Evolutionary conservation across 1,284 basidiomycete genomes (phyloP).

Genomic region (Entoloma clypeatum): DNA sequence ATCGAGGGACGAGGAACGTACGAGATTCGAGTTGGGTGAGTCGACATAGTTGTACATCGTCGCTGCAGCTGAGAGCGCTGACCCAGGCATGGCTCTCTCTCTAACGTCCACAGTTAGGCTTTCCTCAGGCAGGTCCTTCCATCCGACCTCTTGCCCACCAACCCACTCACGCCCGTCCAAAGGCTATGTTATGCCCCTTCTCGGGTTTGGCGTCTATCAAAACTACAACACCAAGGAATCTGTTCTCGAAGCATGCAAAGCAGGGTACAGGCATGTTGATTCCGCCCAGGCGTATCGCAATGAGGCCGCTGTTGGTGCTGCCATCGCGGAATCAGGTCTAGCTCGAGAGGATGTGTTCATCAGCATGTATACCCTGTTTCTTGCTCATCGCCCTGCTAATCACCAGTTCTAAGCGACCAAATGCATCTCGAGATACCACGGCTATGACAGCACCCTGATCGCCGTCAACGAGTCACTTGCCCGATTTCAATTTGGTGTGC

Average conservation of each 20-base stretch:
- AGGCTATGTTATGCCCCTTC: conserved; percentile 65
- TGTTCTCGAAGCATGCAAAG: conserved; percentile 64
- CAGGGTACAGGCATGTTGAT: conserved; percentile 79
- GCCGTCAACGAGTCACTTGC: conserved; percentile 57
- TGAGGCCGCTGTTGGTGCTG: conserved; percentile 61
- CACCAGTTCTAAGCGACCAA: conserved; percentile 50
- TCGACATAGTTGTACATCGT: conserved; percentile 50
- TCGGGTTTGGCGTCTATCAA: conserved; percentile 82
- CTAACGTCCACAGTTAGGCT: conserved; percentile 24
- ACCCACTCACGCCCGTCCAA: no score
- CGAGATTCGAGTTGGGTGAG: conserved; percentile 56
- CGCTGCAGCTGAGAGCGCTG: no score
- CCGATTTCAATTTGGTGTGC: conserved; percentile 49
- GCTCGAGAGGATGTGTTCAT: conserved; percentile 60
- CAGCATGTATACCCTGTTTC: conserved; percentile 41
- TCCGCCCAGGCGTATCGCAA: conserved; percentile 74
- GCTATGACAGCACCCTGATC: conserved; percentile 55
- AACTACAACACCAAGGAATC: conserved; percentile 58
- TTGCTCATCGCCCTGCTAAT: conserved; percentile 1
- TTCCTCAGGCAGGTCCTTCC: conserved; percentile 43
- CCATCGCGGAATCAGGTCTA: conserved; percentile 51
- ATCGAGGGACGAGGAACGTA: conserved; percentile 24
- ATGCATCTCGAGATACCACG: conserved; percentile 49
- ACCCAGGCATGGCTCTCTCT: conserved; percentile 20
- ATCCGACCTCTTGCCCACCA: no score